Conservation (phyloP, 768 basidiomycete genomes). For the Naganishia vaughanmartiniae region DNA sequence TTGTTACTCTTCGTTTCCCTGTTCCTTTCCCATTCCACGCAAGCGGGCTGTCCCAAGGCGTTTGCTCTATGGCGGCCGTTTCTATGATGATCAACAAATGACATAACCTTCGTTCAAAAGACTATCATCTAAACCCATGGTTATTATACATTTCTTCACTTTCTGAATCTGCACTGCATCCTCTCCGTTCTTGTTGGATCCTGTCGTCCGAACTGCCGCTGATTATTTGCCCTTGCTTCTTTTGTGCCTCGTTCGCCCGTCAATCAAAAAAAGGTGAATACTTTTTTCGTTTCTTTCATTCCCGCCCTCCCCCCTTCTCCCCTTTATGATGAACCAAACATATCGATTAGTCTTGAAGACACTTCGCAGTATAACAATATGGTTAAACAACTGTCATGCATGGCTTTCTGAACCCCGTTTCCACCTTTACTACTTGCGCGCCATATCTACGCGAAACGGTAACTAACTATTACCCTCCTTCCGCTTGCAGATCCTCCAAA, state of each 20-base stretch:
- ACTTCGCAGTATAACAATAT: conserved; percentile 38
- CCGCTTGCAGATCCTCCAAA: conserved; percentile 61
- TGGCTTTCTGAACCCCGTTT: conserved; percentile 53
- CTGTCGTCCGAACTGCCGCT: neutral
- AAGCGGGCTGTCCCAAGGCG: neutral
- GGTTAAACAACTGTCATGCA: conserved; percentile 53
- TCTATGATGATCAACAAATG: conserved; percentile 50
- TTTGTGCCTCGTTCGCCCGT: neutral
- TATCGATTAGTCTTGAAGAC: conserved; percentile 77
- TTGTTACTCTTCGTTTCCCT: neutral
- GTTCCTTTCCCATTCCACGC: conserved; percentile 8
- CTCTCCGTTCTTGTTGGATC: neutral
- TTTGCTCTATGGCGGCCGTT: too few species aligned
- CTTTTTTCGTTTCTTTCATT: conserved; percentile 51
- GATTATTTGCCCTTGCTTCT: neutral
- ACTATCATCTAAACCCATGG: conserved; percentile 45
- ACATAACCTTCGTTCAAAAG: conserved; percentile 54
- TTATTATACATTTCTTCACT: conserved; percentile 51
- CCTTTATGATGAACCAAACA: conserved; percentile 60
- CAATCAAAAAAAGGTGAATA: conserved; percentile 52
- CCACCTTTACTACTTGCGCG: neutral
- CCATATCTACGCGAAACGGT: neutral
- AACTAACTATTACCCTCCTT: neutral
- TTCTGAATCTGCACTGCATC: conserved; percentile 42
- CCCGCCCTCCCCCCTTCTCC: conserved; percentile 40